phyloP scores from a whole-genome alignment of 441 rosid species.

The Brassica hybrid region DNA sequence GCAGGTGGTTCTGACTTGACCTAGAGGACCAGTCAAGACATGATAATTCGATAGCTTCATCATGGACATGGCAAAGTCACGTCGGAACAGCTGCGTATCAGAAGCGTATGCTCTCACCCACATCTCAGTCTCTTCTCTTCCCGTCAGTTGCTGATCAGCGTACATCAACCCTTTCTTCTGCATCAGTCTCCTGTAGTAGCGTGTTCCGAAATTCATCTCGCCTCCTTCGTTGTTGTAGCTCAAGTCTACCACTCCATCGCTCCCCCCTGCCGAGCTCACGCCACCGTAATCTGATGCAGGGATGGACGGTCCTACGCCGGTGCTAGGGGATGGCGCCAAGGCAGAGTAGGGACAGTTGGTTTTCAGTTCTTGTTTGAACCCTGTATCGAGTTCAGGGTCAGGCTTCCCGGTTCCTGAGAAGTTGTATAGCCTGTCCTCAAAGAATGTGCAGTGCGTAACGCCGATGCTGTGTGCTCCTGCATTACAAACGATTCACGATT shows the following conservation, averaged over 20 bases:
- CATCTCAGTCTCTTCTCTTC: constrained; percentile 56
- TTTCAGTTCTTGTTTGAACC: constrained; percentile 51
- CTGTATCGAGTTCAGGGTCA: constrained; percentile 68
- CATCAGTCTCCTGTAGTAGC: constrained; percentile 59
- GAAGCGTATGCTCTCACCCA: constrained; percentile 81
- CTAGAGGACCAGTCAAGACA: constrained; percentile 61
- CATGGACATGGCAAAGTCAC: constrained; percentile 67
- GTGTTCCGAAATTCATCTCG: constrained; percentile 56
- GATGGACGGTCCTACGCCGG: constrained; percentile 36
- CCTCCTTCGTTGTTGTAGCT: constrained; percentile 54
- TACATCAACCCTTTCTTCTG: constrained; percentile 63
- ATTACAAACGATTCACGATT: neutral
- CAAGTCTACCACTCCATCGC: constrained; percentile 51
- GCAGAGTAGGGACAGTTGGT: constrained; percentile 50
- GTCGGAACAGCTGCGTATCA: constrained; percentile 53
- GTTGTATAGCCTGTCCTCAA: constrained; percentile 59
- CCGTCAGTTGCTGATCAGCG: constrained; percentile 73
- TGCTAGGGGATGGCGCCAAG: constrained; percentile 20
- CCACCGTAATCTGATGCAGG: constrained; percentile 28
- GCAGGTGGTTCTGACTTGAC: constrained; percentile 67
- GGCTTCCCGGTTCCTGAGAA: constrained; percentile 62
- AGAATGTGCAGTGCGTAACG: constrained; percentile 62
- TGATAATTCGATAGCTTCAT: constrained; percentile 69
- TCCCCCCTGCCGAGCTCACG: constrained; percentile 17
- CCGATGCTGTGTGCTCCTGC: constrained; percentile 81